Evolutionary conservation across 2,329 filamentous ascomycete genomes (phyloP).

Genomic region (Stemphylium beticola): DNA sequence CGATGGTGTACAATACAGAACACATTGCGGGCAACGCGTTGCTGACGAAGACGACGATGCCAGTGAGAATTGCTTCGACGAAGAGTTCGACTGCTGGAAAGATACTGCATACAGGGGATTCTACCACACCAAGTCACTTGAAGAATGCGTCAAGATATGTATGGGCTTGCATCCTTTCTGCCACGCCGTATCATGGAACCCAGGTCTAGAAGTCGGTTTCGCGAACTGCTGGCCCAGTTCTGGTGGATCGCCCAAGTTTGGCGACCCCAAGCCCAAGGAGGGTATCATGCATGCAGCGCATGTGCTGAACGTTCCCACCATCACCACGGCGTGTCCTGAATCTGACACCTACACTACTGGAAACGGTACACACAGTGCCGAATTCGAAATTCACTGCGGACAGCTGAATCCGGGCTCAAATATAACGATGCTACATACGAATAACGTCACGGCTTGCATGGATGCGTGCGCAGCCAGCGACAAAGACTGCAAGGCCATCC

Average conservation of each 20-base stretch:
- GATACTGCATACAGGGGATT: conserved; percentile 25
- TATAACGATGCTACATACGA: conserved; percentile 34
- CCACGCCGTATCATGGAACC: conserved; percentile 37
- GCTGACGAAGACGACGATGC: neutral
- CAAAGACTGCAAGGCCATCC: conserved; percentile 31
- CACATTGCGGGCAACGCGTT: conserved; percentile 38
- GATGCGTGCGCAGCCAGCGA: conserved; percentile 34
- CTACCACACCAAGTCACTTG: conserved; percentile 36
- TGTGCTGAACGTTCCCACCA: conserved; percentile 30
- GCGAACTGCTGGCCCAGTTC: conserved; percentile 45
- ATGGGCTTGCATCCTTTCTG: conserved; percentile 38
- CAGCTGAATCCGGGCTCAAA: conserved; percentile 38
- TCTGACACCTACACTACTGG: conserved; percentile 16
- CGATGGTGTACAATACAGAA: conserved; percentile 34
- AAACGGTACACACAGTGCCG: conserved; percentile 17
- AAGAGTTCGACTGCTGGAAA: conserved; percentile 25
- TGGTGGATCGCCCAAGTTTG: conserved; percentile 16
- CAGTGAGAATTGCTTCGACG: conserved; percentile 26
- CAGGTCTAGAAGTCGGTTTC: conserved; percentile 35
- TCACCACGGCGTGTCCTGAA: conserved; percentile 29
- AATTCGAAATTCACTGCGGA: conserved; percentile 40
- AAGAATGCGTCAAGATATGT: conserved; percentile 39
- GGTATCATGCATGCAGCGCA: conserved; percentile 35
- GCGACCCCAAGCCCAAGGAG: conserved; percentile 5
- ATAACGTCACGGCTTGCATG: conserved; percentile 40